These are phyloP conservation scores for Cladosporium oxysporum DNA, from an alignment of 2,329 filamentous ascomycete genomes.

Conservation along the genomic window DNA sequence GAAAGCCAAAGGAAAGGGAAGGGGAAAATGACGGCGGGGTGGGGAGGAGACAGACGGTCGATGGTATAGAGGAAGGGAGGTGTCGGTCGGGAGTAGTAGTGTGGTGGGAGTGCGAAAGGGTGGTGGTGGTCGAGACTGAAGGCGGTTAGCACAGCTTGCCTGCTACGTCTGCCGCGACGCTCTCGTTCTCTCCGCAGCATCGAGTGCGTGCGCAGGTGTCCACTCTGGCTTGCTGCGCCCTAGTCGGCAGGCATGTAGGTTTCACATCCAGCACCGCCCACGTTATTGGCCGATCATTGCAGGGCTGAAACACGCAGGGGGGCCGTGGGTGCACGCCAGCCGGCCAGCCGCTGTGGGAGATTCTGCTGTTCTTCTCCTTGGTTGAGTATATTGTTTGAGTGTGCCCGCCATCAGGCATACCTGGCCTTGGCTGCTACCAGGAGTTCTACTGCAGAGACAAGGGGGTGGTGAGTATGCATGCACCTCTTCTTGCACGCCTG, in stretches of 20 bases:
- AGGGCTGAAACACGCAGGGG: slow-evolving; percentile 8
- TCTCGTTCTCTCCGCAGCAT: slow-evolving; percentile 1
- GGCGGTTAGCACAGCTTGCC: not conserved
- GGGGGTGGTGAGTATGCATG: not conserved
- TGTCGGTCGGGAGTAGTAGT: not conserved
- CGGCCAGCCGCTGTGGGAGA: slow-evolving; percentile 3
- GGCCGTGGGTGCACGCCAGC: not conserved
- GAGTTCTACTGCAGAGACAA: not conserved
- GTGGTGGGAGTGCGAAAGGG: not conserved
- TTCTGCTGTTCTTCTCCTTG: not conserved
- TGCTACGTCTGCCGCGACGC: not conserved
- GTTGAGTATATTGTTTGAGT: too few relatives aligned
- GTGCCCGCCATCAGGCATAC: not conserved
- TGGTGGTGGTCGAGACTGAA: not conserved
- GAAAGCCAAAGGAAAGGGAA: not conserved
- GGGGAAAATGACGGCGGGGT: not conserved
- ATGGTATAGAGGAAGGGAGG: not conserved
- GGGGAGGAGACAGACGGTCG: not conserved
- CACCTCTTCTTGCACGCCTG: not conserved
- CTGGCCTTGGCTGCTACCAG: not conserved
- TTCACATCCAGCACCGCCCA: not conserved
- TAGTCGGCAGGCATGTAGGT: not conserved
- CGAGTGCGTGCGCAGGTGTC: not conserved
- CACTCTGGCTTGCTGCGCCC: not conserved
- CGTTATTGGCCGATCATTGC: slow-evolving; percentile 4